phyloP scores from a whole-genome alignment of 495 filamentous ascomycete genomes.

The Tuber umbilicatum region DNA sequence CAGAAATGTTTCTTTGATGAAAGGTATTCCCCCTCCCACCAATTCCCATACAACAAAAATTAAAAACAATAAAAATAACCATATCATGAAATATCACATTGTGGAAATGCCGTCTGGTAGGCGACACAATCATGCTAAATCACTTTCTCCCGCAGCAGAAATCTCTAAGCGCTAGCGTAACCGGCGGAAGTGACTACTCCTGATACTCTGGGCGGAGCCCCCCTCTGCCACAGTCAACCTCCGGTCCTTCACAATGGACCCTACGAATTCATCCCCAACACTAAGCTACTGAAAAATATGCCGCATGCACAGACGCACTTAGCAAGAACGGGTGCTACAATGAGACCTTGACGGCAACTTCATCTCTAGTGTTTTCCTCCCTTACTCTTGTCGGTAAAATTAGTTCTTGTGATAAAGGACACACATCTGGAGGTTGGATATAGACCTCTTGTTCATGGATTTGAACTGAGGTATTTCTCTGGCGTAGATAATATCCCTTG shows the following conservation, averaged over 20 bases:
- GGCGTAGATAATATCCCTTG: background rate
- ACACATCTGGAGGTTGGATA: too few relatives aligned
- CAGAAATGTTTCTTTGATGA: constrained; percentile 29
- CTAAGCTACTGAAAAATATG: background rate
- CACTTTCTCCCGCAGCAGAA: constrained; percentile 27
- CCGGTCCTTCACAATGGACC: constrained; percentile 31
- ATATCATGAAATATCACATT: background rate
- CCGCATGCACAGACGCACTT: background rate
- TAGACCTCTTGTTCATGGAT: background rate
- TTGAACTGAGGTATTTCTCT: background rate
- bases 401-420: background rate
- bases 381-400: background rate
- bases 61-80: background rate
- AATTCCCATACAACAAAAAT: constrained; percentile 3
- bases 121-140: constrained; percentile 34
- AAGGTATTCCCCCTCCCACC: constrained; percentile 10
- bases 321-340: background rate
- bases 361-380: background rate
- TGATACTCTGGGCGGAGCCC: constrained; percentile 34
- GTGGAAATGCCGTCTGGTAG: constrained; percentile 3
- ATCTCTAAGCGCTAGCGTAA: constrained; percentile 16
- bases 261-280: background rate
- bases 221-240: constrained; percentile 30
- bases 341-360: background rate
- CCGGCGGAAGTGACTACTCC: constrained; percentile 32